phyloP scores from a whole-genome alignment of 179 eudicot species.

The Pouteria campechiana region DNA sequence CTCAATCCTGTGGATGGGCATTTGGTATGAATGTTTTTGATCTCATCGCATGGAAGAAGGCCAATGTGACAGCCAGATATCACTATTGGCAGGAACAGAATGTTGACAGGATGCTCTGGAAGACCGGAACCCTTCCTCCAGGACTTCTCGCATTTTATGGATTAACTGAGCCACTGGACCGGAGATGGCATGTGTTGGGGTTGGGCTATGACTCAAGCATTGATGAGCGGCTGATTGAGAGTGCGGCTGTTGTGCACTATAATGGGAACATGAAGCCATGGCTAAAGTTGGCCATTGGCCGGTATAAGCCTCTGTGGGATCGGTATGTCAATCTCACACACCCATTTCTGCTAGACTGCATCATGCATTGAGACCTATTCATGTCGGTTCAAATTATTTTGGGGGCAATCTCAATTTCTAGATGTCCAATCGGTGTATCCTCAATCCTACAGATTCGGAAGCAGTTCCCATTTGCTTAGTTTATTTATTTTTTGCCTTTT shows the following conservation, averaged over 20 bases:
- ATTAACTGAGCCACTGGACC: constrained; percentile 69
- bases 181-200: constrained; percentile 86
- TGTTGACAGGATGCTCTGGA: constrained; percentile 47
- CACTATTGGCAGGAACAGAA: constrained; percentile 68
- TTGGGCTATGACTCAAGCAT: constrained; percentile 64
- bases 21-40: constrained; percentile 77
- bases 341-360: constrained; percentile 46
- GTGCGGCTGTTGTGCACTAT: constrained; percentile 71
- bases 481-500: too few species aligned
- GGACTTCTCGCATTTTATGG: constrained; percentile 75
- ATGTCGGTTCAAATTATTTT: too few species aligned
- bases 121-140: constrained; percentile 72
- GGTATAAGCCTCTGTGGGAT: constrained; percentile 59
- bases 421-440: too few species aligned
- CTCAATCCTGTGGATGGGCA: constrained; percentile 90
- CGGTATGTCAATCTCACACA: constrained; percentile 46
- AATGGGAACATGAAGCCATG: constrained; percentile 69
- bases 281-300: constrained; percentile 40
- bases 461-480: too few species aligned
- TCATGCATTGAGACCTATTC: constrained; percentile 25
- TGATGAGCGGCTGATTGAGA: constrained; percentile 61
- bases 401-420: too few species aligned
- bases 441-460: too few species aligned
- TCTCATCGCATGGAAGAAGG: constrained; percentile 63
- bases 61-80: constrained; percentile 47